Evolutionary conservation across 2,329 filamentous ascomycete genomes (phyloP), one percentile per base, ranked within the genome.

Genomic region (Zymoseptoria brevis): DNA sequence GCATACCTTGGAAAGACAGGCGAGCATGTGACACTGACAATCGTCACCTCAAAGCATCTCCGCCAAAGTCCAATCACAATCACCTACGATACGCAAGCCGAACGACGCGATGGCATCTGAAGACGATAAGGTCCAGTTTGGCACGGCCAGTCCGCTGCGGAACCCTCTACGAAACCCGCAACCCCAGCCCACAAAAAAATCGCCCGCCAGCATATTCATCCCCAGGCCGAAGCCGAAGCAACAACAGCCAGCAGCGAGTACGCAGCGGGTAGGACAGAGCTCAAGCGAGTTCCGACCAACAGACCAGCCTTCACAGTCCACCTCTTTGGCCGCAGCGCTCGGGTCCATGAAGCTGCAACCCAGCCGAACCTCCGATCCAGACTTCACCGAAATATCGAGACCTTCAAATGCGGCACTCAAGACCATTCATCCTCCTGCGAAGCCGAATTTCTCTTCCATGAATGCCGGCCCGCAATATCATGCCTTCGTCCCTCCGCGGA

Each of bases 121-220:
- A 21, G 59, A 63, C n/a, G 66, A 67, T 6, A 60, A 58, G 21
- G 76, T 80, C 48, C 78, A 84, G 66, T 86, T 86, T 67, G 83
- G 83, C 55, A 80, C 81, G 65, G 76, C 83, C 1, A 84, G 82
- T 62, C 81, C 82, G 16, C 72, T 86, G 58, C 75, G 81, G 64
- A 76, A 79, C 68, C 74, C 80, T 62, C 63, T 67, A 11, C 57
- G 55, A 19, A 54, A 51, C 21, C 74, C 80, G 62, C 62, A 66
- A 11, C 57, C 53, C 19, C 52, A 51, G 19, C 30, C 19, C 16
- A 67, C 65, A 59, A 67, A 67, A 60, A 55, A 62, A 19, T 57
- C 66, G 22, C 60, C 67, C n/a, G 62, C 58, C 30, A 60, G 54
- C 58, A 58, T 70, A 16, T 71, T 69, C 62, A 61, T 69, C 8